phyloP scores from a whole-genome alignment of 768 basidiomycete genomes.

The Dentipellis sp. region DNA sequence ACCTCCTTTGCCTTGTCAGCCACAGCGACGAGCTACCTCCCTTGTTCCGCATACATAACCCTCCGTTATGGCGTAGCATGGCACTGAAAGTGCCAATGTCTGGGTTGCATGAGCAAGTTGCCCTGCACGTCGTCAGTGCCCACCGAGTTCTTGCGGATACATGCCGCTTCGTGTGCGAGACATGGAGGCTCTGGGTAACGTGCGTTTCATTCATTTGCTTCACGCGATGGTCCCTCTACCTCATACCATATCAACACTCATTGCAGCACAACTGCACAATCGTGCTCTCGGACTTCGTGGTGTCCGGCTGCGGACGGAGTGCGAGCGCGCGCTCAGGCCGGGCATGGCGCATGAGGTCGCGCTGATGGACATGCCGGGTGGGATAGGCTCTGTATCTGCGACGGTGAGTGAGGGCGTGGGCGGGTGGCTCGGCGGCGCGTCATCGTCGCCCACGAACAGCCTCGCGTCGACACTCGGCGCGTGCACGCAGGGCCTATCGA shows the following conservation, averaged over 20 bases:
- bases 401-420: conserved; percentile 29
- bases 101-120: no score
- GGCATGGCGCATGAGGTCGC: no score
- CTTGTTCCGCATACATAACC: no score
- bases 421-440: conserved; percentile 37
- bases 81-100: no score
- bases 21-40: no score
- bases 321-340: conserved; percentile 66
- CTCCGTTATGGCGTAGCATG: no score
- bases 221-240: conserved; percentile 4
- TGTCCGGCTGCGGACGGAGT: conserved; percentile 78
- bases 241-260: conserved; percentile 9
- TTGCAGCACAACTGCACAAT: conserved; percentile 43
- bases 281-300: conserved; percentile 66
- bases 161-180: conserved; percentile 78
- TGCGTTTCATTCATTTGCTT: conserved; percentile 35
- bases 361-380: conserved; percentile 27
- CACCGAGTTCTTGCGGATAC: no score
- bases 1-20: no score
- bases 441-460: conserved; percentile 28
- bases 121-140: no score
- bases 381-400: conserved; percentile 7
- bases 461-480: conserved; percentile 23
- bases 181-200: conserved; percentile 82
- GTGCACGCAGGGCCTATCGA: conserved; percentile 18